Percentiles rank a stretch among this genome's conserved stretches.
Evolutionary conservation across 192 early-diverging fungal species (phyloP).

Genomic region (Gaertneriomyces semiglobifer): DNA sequence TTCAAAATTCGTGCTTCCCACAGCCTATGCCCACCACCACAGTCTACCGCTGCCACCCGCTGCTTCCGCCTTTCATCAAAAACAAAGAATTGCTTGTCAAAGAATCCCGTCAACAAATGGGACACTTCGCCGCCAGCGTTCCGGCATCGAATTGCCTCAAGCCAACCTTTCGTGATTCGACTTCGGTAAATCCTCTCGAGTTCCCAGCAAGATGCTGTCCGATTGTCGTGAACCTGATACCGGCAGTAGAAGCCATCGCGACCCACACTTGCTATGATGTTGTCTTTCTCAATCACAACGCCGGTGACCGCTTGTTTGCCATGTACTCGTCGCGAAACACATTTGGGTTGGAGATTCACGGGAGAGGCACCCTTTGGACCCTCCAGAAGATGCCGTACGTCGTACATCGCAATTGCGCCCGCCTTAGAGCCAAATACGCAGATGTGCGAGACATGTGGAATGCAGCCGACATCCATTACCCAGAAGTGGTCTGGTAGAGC

Average conservation of each 20-base stretch:
- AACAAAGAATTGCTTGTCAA: conserved; percentile 67
- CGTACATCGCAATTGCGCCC: conserved; percentile 31
- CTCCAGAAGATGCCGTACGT: not conserved
- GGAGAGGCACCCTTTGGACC: conserved; percentile 1
- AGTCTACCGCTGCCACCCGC: conserved; percentile 65
- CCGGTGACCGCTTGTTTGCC: conserved; percentile 50
- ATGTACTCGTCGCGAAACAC: conserved; percentile 43
- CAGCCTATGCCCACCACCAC: conserved; percentile 68
- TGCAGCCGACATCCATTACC: conserved; percentile 18
- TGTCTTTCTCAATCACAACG: conserved; percentile 36
- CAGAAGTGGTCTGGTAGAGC: conserved; percentile 18
- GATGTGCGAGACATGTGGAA: not conserved
- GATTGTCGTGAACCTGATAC: not conserved
- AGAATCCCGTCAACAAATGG: conserved; percentile 51
- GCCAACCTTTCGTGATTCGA: conserved; percentile 74
- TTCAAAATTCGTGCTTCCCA: conserved; percentile 60
- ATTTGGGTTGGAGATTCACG: conserved; percentile 21
- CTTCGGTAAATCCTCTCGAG: conserved; percentile 54
- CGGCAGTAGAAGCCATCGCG: conserved; percentile 60
- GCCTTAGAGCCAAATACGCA: conserved; percentile 18
- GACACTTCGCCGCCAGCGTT: no score
- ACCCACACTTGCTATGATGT: conserved; percentile 58
- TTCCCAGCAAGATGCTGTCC: conserved; percentile 16
- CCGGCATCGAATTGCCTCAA: conserved; percentile 62
- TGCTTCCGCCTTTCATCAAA: conserved; percentile 65